Conservation (phyloP, 2,329 filamentous ascomycete species). For the Epichloe scottii region DNA sequence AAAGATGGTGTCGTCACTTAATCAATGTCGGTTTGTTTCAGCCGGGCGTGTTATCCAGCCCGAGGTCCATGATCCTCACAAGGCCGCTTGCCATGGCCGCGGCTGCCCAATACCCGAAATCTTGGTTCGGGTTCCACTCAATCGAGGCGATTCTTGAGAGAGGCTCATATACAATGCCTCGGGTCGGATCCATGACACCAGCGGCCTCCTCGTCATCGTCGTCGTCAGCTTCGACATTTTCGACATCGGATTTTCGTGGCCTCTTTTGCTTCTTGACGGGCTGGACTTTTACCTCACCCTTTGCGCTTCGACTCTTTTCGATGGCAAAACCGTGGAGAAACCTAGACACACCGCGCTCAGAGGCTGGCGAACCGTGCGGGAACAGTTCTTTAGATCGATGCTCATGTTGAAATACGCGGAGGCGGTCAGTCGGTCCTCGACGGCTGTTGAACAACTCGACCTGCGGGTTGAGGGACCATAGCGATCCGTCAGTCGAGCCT, state of each 20-base stretch:
- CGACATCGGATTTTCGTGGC: slow-evolving; percentile 20
- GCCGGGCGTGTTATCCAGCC: slow-evolving; percentile 25
- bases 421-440: slow-evolving; percentile 21
- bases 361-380: slow-evolving; percentile 15
- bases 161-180: slow-evolving; percentile 46
- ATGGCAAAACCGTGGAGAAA: slow-evolving; percentile 38
- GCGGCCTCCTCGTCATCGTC: slow-evolving; percentile 23
- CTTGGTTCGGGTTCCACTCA: slow-evolving; percentile 55
- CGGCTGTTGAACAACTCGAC: slow-evolving; percentile 23
- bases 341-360: slow-evolving; percentile 34
- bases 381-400: slow-evolving; percentile 27
- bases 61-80: slow-evolving; percentile 53
- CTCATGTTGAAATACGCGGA: slow-evolving; percentile 40
- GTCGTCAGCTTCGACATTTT: slow-evolving; percentile 11
- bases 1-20: background rate
- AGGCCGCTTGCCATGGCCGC: slow-evolving; percentile 55
- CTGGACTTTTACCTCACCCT: slow-evolving; percentile 26
- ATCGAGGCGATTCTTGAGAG: slow-evolving; percentile 48
- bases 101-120: slow-evolving; percentile 55
- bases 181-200: slow-evolving; percentile 24
- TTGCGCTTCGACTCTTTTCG: slow-evolving; percentile 36
- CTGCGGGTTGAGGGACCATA: slow-evolving; percentile 33
- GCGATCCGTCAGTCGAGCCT: slow-evolving; percentile 40
- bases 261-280: slow-evolving; percentile 23
- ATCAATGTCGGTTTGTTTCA: background rate